Base-by-base conservation (phyloP, 2,329 filamentous ascomycete species). In the Aspergillus latus region DNA sequence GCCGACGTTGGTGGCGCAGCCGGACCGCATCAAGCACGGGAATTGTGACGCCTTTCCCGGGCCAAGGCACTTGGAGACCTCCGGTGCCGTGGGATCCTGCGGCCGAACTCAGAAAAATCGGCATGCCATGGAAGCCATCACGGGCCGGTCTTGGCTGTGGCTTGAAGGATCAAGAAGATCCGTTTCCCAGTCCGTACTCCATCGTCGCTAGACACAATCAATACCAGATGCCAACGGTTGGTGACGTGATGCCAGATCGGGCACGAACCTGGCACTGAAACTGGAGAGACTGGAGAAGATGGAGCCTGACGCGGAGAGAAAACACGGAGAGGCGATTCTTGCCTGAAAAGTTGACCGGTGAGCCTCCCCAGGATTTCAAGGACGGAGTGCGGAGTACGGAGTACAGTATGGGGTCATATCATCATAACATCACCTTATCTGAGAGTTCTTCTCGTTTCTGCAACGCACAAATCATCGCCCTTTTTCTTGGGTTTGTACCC, bases 311-410 rank as follows among this genome's bases (percentile, higher is more conserved):
- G 54, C 39, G 49, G 54, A 52, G 49, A 40, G 54, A 57, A 49
- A 52, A 52, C 39, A n/a, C 11, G 49, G 49, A 53, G 55, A 52
- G 44, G 16, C 49, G 43, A 49, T 30, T 48, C 21, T 57, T 53
- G 37, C 55, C 55, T 13, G 48, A 45, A 39, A 26, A 11, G 49
- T 40, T 57, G 44, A 53, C 55, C 55, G 55, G 55, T 57, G 49
- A 57, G 36, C 16, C 46, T 32, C 47, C 53, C 47, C 47, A 37
- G 34, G 34, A 37, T 37, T 37, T 21, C n/a, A 9, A 37, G 34
- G 5, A 37, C 34, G 34, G 34, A 39, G 36, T 13, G n/a, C 36
- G n/a, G 36, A 28, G 36, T 5, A 39, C 36, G 36, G 36, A 37
- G 34, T 13, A 37, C 34, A 37, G 34, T 37, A 37, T 37, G 34